A percentile compares a stretch with the other conserved stretches of the same genome.
phyloP scores from a whole-genome alignment of 2,329 filamentous ascomycete species.

The Pseudogymnoascus sp. region DNA sequence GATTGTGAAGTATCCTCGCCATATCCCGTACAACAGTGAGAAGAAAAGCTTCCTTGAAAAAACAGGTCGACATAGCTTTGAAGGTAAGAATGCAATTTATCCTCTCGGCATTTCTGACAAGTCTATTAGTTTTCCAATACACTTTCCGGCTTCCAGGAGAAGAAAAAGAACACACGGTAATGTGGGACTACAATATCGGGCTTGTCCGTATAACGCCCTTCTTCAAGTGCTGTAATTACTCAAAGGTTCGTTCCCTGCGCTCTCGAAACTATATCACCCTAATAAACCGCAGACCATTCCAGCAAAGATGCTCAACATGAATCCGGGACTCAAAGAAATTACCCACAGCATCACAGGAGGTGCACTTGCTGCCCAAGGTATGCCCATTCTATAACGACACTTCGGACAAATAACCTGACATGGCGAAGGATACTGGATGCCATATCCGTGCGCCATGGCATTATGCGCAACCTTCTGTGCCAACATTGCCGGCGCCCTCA shows the following conservation, averaged over 20 bases:
- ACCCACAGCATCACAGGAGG: constrained; percentile 93
- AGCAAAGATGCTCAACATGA: constrained; percentile 69
- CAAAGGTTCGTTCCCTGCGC: constrained; percentile 55
- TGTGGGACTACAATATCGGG: constrained; percentile 97
- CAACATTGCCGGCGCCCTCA: constrained; percentile 72
- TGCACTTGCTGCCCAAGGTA: constrained; percentile 81
- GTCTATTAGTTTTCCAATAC: constrained; percentile 68
- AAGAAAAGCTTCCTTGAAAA: constrained; percentile 84
- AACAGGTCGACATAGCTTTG: constrained; percentile 79
- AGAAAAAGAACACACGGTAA: constrained; percentile 61
- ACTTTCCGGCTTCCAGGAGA: constrained; percentile 64
- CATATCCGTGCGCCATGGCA: constrained; percentile 75
- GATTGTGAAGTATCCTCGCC: constrained; percentile 54
- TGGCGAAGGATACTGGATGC: constrained; percentile 85
- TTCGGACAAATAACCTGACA: constrained; percentile 7
- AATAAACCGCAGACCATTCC: constrained; percentile 62
- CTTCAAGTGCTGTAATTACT: constrained; percentile 82
- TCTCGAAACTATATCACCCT: background rate
- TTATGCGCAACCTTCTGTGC: constrained; percentile 87
- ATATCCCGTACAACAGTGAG: constrained; percentile 90
- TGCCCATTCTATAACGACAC: background rate
- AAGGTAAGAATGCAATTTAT: constrained; percentile 49
- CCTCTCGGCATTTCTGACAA: constrained; percentile 16
- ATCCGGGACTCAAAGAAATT: constrained; percentile 78
- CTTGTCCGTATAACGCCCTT: constrained; percentile 90